Evolutionary conservation across 2,329 filamentous ascomycete species (phyloP).

Genomic region (Hypoxylon rubiginosum): DNA sequence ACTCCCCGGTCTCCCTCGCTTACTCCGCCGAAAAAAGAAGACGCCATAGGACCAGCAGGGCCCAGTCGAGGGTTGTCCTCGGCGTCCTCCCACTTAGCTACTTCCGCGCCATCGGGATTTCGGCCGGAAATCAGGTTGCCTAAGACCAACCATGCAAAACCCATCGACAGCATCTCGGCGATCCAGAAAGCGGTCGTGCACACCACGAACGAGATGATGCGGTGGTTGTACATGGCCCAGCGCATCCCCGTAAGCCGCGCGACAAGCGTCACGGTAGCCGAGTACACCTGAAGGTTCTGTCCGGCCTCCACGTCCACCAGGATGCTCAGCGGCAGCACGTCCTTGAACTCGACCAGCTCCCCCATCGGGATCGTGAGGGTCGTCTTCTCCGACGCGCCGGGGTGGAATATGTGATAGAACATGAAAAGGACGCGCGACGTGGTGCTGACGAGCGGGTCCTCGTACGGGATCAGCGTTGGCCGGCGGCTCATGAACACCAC

Average conservation of each 20-base stretch:
- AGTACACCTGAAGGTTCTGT: conserved; percentile 81
- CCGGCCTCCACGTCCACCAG: conserved; percentile 77
- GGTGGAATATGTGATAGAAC: conserved; percentile 77
- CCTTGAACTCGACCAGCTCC: conserved; percentile 76
- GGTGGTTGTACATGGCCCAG: conserved; percentile 90
- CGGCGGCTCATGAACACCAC: conserved; percentile 76
- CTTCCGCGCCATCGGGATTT: neutral
- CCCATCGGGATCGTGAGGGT: conserved; percentile 77
- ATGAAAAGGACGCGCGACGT: conserved; percentile 73
- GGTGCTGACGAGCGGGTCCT: conserved; percentile 75
- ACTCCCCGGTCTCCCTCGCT: conserved; percentile 17
- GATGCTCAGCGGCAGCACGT: conserved; percentile 60
- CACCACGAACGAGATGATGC: conserved; percentile 75
- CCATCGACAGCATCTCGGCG: conserved; percentile 77
- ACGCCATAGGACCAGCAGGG: neutral
- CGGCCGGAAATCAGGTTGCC: conserved; percentile 52
- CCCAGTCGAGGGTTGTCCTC: conserved; percentile 10
- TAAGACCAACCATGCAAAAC: conserved; percentile 73
- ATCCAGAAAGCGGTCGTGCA: conserved; percentile 83
- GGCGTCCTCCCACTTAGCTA: neutral
- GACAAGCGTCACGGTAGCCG: conserved; percentile 74
- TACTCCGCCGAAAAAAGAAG: neutral
- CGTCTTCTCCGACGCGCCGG: conserved; percentile 71
- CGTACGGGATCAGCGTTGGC: conserved; percentile 83
- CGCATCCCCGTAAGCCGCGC: conserved; percentile 82